Evolutionary conservation across 2,329 filamentous ascomycete genomes (phyloP).

Genomic region (Cladophialophora yegresii): DNA sequence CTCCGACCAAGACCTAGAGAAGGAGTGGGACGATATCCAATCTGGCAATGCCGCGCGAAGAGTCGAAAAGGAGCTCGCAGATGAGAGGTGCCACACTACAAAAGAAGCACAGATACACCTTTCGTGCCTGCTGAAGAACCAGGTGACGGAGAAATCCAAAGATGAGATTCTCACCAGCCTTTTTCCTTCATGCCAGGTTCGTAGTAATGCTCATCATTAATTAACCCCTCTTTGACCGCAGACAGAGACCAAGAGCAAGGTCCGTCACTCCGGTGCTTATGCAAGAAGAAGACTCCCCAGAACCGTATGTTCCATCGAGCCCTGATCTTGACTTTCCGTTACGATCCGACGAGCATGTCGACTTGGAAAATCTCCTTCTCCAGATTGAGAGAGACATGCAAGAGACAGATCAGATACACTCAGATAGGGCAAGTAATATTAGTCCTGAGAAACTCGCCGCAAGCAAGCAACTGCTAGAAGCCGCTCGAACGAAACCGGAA

Average conservation of each 20-base stretch:
- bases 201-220: background rate
- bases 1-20: slow-evolving; percentile 9
- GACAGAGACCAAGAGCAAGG: slow-evolving; percentile 9
- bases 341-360: slow-evolving; percentile 6
- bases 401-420: slow-evolving; percentile 6
- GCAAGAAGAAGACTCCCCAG: slow-evolving; percentile 10
- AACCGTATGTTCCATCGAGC: background rate
- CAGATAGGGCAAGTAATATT: background rate
- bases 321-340: slow-evolving; percentile 6
- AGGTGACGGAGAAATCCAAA: slow-evolving; percentile 5
- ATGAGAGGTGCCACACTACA: slow-evolving; percentile 26
- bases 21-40: slow-evolving; percentile 22
- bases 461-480: background rate
- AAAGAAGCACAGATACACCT: slow-evolving; percentile 23
- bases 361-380: slow-evolving; percentile 12
- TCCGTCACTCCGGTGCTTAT: slow-evolving; percentile 10
- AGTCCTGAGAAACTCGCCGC: background rate
- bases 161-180: slow-evolving; percentile 2
- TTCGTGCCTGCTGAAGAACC: slow-evolving; percentile 7
- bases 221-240: background rate
- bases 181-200: slow-evolving; percentile 2
- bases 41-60: slow-evolving; percentile 2
- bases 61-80: slow-evolving; percentile 11
- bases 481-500: background rate
- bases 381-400: slow-evolving; percentile 17